A percentile compares a stretch with the other conserved stretches of the same genome.
Conservation (phyloP, 352 stramenopile genomes). For the Phytophthora capsici region DNA sequence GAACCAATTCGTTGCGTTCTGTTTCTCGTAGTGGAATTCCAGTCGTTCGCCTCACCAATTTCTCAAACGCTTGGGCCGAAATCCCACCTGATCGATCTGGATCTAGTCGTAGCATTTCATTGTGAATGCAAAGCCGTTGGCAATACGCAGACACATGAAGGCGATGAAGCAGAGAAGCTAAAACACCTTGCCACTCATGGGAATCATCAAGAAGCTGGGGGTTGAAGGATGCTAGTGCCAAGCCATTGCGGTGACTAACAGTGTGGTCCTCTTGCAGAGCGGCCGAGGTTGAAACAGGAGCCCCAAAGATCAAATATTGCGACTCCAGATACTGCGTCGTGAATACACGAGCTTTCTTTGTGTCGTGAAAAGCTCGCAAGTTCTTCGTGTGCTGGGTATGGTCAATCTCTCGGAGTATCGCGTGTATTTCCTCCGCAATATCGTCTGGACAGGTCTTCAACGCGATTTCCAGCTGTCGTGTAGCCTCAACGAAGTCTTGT, state of each 20-base stretch:
- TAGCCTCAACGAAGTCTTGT: conserved; percentile 56
- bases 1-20: conserved; percentile 32
- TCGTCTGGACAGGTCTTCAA: conserved; percentile 24
- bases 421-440: conserved; percentile 25
- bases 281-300: not conserved
- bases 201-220: conserved; percentile 41
- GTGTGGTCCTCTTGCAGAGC: conserved; percentile 33
- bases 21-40: conserved; percentile 9
- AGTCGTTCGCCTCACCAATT: conserved; percentile 25
- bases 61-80: conserved; percentile 25
- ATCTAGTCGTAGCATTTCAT: conserved; percentile 35
- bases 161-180: conserved; percentile 54
- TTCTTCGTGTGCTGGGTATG: conserved; percentile 44
- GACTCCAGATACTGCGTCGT: conserved; percentile 56
- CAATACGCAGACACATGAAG: conserved; percentile 32
- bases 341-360: conserved; percentile 45
- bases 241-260: conserved; percentile 26
- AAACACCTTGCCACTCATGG: conserved; percentile 45
- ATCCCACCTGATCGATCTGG: conserved; percentile 17
- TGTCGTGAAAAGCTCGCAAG: conserved; percentile 38
- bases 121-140: conserved; percentile 26
- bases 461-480: conserved; percentile 46
- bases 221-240: conserved; percentile 9
- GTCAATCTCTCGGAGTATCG: conserved; percentile 60
- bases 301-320: conserved; percentile 27